A percentile compares a stretch with the other conserved stretches of the same genome.
These are phyloP conservation scores for Moniliophthora roreri DNA, from an alignment of 1,284 basidiomycete species.

Conservation along the genomic window DNA sequence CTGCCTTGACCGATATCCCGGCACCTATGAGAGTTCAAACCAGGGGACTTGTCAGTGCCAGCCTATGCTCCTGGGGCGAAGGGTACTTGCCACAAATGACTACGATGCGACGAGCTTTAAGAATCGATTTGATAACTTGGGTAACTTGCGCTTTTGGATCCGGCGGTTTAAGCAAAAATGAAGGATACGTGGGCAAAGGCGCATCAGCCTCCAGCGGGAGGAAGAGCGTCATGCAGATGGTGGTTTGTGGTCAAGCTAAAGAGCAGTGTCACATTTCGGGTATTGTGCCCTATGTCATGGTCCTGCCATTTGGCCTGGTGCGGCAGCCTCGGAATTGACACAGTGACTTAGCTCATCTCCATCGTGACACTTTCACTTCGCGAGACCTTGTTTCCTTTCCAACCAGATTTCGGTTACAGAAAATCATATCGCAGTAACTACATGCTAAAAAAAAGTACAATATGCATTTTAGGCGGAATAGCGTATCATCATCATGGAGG, in stretches of 20 bases:
- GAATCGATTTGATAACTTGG: conserved; percentile 61
- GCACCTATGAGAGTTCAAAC: conserved; percentile 57
- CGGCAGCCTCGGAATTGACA: too few species aligned
- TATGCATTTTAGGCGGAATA: too few species aligned
- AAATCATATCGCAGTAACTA: too few species aligned
- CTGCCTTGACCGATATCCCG: conserved; percentile 87
- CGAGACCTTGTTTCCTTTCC: too few species aligned
- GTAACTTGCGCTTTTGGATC: conserved; percentile 41
- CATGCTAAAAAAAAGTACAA: too few species aligned
- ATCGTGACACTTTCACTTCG: too few species aligned
- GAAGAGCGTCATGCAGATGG: conserved; percentile 38
- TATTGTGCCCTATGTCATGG: not conserved
- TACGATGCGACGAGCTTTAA: conserved; percentile 80
- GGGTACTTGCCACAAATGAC: conserved; percentile 77
- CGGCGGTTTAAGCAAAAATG: conserved; percentile 33
- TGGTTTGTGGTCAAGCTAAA: not conserved
- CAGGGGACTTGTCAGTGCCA: conserved; percentile 13
- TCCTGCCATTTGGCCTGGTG: not conserved
- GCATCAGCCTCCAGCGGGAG: conserved; percentile 36
- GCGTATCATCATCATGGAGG: too few species aligned
- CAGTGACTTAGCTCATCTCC: too few species aligned
- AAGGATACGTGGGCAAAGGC: conserved; percentile 31
- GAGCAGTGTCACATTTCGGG: not conserved
- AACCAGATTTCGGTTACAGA: too few species aligned
- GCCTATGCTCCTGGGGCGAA: not conserved